A percentile compares a stretch with the other conserved stretches of the same genome.
Evolutionary conservation across 2,329 filamentous ascomycete species (phyloP).

Genomic region (Albophoma yamanashiensis): DNA sequence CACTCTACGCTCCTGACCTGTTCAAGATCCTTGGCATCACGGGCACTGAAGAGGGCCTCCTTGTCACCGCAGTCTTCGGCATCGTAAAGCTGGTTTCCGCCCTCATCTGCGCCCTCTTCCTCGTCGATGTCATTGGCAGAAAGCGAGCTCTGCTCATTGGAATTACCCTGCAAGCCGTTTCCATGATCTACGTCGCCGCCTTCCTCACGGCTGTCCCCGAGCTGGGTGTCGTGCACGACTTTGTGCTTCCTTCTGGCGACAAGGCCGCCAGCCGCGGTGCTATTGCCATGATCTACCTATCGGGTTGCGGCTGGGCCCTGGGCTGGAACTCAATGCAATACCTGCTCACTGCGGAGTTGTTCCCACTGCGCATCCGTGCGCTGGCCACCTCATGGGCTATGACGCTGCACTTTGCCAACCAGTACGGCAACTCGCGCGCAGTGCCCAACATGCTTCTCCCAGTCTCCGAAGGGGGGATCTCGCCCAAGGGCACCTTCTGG

Average conservation of each 20-base stretch:
- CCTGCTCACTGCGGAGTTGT: slow-evolving; percentile 66
- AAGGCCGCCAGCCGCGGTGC: slow-evolving; percentile 52
- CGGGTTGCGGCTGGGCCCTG: slow-evolving; percentile 58
- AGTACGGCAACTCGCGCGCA: slow-evolving; percentile 67
- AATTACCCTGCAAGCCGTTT: slow-evolving; percentile 47
- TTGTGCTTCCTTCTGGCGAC: slow-evolving; percentile 34
- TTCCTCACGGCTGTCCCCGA: slow-evolving; percentile 54
- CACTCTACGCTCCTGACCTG: slow-evolving; percentile 64
- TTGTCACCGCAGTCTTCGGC: slow-evolving; percentile 67
- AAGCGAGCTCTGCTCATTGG: slow-evolving; percentile 54
- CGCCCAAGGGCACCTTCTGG: slow-evolving; percentile 61
- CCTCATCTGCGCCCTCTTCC: slow-evolving; percentile 61
- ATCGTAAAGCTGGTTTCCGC: slow-evolving; percentile 61
- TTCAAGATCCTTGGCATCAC: slow-evolving; percentile 62
- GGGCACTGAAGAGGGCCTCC: slow-evolving; percentile 56
- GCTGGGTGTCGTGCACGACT: slow-evolving; percentile 37
- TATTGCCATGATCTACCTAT: slow-evolving; percentile 63
- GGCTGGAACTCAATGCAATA: slow-evolving; percentile 74
- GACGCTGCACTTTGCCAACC: slow-evolving; percentile 70
- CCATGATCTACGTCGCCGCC: slow-evolving; percentile 52
- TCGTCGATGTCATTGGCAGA: slow-evolving; percentile 69
- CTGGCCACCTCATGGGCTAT: slow-evolving; percentile 62
- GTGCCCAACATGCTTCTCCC: slow-evolving; percentile 64
- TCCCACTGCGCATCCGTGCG: slow-evolving; percentile 63
- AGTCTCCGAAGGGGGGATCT: slow-evolving; percentile 32